These are phyloP conservation scores for Cladorrhinum samala DNA, from an alignment of 495 filamentous ascomycete species.

Conservation along the genomic window DNA sequence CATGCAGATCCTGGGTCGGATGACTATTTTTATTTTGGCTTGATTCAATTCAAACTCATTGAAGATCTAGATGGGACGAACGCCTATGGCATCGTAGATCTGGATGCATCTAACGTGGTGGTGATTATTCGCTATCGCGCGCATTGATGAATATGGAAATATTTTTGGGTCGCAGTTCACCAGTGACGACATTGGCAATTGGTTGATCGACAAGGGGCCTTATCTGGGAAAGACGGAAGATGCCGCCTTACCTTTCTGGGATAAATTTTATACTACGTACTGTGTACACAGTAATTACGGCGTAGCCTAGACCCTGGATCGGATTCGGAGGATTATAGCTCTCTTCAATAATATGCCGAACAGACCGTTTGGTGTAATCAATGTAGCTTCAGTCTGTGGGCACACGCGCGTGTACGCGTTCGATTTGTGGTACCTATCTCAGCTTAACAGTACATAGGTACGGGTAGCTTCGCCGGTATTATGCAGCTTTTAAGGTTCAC, in stretches of 20 bases:
- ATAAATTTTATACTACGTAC: no score
- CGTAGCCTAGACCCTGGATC: no score
- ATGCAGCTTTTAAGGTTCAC: no score
- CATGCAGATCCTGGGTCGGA: neutral
- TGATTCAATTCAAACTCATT: neutral
- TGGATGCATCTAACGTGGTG: neutral
- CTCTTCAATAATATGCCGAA: neutral
- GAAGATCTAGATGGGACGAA: no score
- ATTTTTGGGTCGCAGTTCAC: neutral
- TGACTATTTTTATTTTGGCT: neutral
- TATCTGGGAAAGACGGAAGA: neutral
- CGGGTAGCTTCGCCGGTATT: no score
- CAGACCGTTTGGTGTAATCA: neutral
- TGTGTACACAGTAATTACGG: no score
- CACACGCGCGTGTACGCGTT: no score
- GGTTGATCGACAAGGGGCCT: neutral
- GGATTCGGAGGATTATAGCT: no score
- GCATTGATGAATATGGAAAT: neutral
- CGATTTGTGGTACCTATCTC: no score
- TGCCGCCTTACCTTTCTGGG: no score
- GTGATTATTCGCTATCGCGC: no score
- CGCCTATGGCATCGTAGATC: neutral
- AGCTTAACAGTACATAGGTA: no score
- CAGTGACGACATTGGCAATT: neutral
- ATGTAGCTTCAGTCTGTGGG: neutral